A percentile compares a stretch with the other conserved stretches of the same genome.
Conservation (phyloP, 768 basidiomycete species). For the Leccinum subgranulosum region DNA sequence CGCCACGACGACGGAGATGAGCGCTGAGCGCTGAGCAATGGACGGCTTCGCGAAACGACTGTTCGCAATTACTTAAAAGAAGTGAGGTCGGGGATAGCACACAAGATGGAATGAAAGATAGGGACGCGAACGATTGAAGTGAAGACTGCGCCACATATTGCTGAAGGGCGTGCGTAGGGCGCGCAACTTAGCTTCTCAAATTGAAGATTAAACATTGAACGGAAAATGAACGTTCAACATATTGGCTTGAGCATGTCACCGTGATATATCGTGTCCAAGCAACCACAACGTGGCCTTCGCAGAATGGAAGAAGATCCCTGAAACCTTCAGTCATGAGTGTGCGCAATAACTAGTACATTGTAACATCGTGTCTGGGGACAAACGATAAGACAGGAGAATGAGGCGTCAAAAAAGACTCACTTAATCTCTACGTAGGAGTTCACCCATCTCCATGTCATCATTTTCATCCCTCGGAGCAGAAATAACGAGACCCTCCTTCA, state of each 20-base stretch:
- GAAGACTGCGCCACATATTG: slow-evolving; percentile 17
- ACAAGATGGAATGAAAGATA: slow-evolving; percentile 8
- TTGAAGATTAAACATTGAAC: slow-evolving; percentile 12
- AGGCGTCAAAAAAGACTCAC: slow-evolving; percentile 33
- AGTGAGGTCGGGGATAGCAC: slow-evolving; percentile 4
- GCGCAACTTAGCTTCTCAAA: not conserved
- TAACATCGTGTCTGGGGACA: slow-evolving; percentile 11
- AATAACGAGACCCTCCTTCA: slow-evolving; percentile 77
- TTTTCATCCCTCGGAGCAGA: slow-evolving; percentile 39
- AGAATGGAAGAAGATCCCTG: slow-evolving; percentile 8
- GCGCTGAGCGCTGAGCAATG: not conserved
- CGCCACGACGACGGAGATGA: slow-evolving; percentile 23
- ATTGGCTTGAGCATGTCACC: not conserved
- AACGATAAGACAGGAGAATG: not conserved
- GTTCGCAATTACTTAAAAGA: slow-evolving; percentile 15
- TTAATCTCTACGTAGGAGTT: slow-evolving; percentile 55
- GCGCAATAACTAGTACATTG: slow-evolving; percentile 22
- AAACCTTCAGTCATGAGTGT: slow-evolving; percentile 15
- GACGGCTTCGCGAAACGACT: not conserved
- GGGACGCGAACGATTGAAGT: not conserved
- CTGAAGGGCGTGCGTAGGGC: not conserved
- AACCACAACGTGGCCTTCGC: not conserved
- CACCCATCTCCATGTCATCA: slow-evolving; percentile 57
- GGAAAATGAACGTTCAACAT: not conserved
- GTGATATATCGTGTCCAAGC: slow-evolving; percentile 4